Percentiles rank a stretch among this genome's conserved stretches.
These are phyloP conservation scores for Aspergillus nanangensis DNA, from an alignment of 495 filamentous ascomycete species.

Conservation along the genomic window DNA sequence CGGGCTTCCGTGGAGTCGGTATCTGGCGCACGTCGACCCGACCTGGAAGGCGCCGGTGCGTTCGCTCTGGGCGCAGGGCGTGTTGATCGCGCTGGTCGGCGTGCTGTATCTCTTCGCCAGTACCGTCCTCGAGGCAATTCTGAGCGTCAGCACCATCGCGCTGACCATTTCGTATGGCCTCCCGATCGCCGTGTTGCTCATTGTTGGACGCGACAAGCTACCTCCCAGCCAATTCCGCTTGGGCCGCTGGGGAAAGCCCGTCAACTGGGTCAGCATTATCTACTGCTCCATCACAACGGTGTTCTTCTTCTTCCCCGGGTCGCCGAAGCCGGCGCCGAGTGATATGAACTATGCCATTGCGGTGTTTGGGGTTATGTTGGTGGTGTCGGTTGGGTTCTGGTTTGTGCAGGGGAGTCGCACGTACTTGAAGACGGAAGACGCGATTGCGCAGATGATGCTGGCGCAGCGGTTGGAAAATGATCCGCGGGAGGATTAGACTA, in stretches of 20 bases:
- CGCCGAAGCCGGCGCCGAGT: constrained; percentile 29
- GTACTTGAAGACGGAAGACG: constrained; percentile 38
- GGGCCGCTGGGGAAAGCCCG: constrained; percentile 23
- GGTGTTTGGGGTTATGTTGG: constrained; percentile 46
- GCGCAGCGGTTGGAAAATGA: constrained; percentile 37
- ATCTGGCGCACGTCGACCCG: constrained; percentile 38
- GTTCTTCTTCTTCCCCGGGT: constrained; percentile 42
- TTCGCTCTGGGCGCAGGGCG: constrained; percentile 39
- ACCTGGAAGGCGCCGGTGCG: constrained; percentile 41
- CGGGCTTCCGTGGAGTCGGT: constrained; percentile 42
- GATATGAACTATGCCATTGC: constrained; percentile 47
- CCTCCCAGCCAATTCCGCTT: constrained; percentile 34
- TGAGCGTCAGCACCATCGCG: constrained; percentile 43
- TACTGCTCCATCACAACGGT: constrained; percentile 40
- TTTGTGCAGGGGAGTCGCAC: constrained; percentile 29
- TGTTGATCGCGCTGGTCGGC: constrained; percentile 39
- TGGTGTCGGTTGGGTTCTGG: constrained; percentile 40
- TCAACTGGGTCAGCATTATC: constrained; percentile 36
- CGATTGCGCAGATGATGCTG: constrained; percentile 35
- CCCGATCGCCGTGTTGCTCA: constrained; percentile 32
- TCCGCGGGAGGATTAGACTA: neutral
- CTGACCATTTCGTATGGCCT: constrained; percentile 42
- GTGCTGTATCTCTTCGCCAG: constrained; percentile 43
- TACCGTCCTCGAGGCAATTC: constrained; percentile 40
- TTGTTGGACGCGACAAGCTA: constrained; percentile 37